phyloP scores from a whole-genome alignment of 441 rosid species.

The Rhodomyrtus psidioides region DNA sequence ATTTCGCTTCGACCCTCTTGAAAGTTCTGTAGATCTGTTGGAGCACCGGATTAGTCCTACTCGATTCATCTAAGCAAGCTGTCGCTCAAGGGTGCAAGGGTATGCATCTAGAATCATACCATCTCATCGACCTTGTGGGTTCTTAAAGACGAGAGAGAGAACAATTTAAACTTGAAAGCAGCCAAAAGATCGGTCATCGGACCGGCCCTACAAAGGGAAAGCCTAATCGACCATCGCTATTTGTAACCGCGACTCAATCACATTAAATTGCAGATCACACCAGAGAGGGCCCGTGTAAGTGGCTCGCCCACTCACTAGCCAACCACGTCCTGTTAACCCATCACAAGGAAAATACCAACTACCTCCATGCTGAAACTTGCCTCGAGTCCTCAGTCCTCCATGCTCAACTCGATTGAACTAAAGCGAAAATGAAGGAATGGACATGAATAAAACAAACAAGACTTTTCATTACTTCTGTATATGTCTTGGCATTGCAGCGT shows the following conservation, averaged over 20 bases:
- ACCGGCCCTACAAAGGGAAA: not conserved
- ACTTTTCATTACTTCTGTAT: not conserved
- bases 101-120: not conserved
- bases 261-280: not conserved
- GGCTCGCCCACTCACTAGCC: not conserved
- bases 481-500: not conserved
- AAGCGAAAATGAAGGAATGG: not conserved
- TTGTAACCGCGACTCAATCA: not conserved
- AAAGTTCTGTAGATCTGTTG: not conserved
- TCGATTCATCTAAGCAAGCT: not conserved
- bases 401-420: not conserved
- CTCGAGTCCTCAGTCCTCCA: not conserved
- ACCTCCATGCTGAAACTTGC: not conserved
- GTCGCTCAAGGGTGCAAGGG: not conserved
- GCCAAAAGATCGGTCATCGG: not conserved
- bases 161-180: not conserved
- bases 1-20: not conserved
- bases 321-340: not conserved
- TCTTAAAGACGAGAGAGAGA: not conserved
- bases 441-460: not conserved
- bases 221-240: not conserved
- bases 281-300: not conserved
- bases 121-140: not conserved
- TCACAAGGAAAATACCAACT: not conserved
- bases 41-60: not conserved